These are phyloP conservation scores for Pestalotiopsis sp. DNA, from an alignment of 2,329 filamentous ascomycete genomes.

Conservation along the genomic window DNA sequence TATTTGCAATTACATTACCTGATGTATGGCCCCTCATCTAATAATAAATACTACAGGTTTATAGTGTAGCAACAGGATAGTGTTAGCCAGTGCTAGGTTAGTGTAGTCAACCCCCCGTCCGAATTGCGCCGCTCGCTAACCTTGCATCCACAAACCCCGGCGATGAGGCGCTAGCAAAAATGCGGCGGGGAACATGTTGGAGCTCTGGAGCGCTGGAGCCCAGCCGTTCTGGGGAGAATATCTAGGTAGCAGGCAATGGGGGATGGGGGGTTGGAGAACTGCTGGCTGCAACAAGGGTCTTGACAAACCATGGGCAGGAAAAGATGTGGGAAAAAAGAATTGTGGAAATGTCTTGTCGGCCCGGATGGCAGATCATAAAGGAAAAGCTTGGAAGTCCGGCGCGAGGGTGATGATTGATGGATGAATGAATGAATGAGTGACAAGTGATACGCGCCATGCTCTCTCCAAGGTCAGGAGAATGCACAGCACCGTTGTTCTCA, in stretches of 20 bases:
- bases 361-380: not conserved
- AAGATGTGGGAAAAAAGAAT: not conserved
- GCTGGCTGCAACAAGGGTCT: not conserved
- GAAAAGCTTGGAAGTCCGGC: not conserved
- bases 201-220: not conserved
- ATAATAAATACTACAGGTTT: not conserved
- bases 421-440: not conserved
- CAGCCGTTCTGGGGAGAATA: not conserved
- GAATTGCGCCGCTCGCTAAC: not conserved
- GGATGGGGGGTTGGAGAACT: not conserved
- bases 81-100: not conserved
- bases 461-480: too few species aligned
- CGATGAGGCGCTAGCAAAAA: not conserved
- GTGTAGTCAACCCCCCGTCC: not conserved
- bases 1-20: not conserved
- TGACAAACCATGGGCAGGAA: not conserved
- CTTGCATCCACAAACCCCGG: not conserved
- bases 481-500: too few species aligned
- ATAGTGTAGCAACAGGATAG: not conserved
- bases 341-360: not conserved
- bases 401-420: not conserved
- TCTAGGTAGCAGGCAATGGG: not conserved
- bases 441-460: too few species aligned
- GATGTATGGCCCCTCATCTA: not conserved
- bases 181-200: not conserved